Base-by-base conservation (phyloP, 768 basidiomycete species). In the Boletus edulis region DNA sequence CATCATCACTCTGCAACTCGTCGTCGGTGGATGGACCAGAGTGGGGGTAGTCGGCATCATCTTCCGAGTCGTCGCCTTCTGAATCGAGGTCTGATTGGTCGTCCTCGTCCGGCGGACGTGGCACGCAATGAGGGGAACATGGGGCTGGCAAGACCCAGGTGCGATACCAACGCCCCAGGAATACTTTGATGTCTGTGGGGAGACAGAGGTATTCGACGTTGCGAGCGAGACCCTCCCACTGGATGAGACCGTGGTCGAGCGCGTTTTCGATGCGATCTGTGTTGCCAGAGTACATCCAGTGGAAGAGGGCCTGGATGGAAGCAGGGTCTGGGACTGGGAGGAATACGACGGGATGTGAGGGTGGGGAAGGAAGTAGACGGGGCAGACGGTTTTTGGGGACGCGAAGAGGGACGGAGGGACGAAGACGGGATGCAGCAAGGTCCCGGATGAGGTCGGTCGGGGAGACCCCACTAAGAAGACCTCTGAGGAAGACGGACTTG, bases 141-240 rank as follows among this genome's bases (percentile, higher is more conserved):
- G 24, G 51, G 20, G 57, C 18, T 14, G 77, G 71, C 48, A 80
- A 73, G 42, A 82, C 65, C 86, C 87, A 87, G 27, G 77, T 75
- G 50, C 79, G 75, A 70, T 88, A 91, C 87, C 89, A 94, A 53
- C 76, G 78, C 0, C 86, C 84, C 46, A 94, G 76, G 65, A 89
- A 89, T 15, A 85, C 71, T 67, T 91, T 93, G 70, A 94, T 83
- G 42, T 89, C 85, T 17, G 83, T 73, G 49, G 83, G 77, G 57
- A 95, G 79, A 18, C 84, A 87, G 46, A 96, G 85, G 65, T 91
- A 95, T 67, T 95, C 92, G 66, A 88, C 91, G 68, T 94, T 96
- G 56, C 87, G 84, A 18, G 90, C 90, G 56, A 95, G 76, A 29
- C 90, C 91, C 62, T 94, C 89, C 93, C 92, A 95, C 45, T 82